These are phyloP conservation scores for Barbarea vulgaris DNA, from an alignment of 345 rosid species.

Conservation along the genomic window DNA sequence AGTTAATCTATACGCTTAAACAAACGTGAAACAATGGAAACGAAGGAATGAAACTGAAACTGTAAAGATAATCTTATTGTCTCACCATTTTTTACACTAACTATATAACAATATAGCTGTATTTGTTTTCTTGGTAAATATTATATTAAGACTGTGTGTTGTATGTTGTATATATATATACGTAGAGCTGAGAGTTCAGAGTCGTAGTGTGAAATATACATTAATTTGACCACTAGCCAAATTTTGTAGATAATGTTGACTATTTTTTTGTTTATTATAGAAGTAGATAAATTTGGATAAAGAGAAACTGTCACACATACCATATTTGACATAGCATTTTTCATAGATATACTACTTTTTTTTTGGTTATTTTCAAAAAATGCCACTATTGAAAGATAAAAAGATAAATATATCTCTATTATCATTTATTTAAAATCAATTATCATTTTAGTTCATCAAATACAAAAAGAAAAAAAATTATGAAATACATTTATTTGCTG, in stretches of 20 bases:
- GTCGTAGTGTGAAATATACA: not conserved
- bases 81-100: constrained; percentile 25
- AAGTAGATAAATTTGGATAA: constrained; percentile 9
- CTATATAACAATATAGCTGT: not conserved
- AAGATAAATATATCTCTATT: too few species aligned
- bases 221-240: not conserved
- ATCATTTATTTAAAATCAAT: too few species aligned
- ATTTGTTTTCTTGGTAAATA: not conserved
- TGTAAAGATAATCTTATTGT: not conserved
- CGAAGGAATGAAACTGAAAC: not conserved
- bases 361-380: too few species aligned
- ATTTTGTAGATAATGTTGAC: not conserved
- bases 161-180: not conserved
- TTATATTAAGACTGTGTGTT: not conserved
- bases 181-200: not conserved
- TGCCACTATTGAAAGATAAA: too few species aligned
- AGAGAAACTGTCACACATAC: too few species aligned
- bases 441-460: too few species aligned
- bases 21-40: not conserved
- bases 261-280: not conserved
- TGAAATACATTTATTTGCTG: too few species aligned
- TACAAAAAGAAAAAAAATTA: too few species aligned
- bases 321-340: too few species aligned
- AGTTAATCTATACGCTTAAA: not conserved
- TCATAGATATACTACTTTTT: too few species aligned